phyloP scores from a whole-genome alignment of 2,329 filamentous ascomycete genomes.

The Aspergillus sp. region DNA sequence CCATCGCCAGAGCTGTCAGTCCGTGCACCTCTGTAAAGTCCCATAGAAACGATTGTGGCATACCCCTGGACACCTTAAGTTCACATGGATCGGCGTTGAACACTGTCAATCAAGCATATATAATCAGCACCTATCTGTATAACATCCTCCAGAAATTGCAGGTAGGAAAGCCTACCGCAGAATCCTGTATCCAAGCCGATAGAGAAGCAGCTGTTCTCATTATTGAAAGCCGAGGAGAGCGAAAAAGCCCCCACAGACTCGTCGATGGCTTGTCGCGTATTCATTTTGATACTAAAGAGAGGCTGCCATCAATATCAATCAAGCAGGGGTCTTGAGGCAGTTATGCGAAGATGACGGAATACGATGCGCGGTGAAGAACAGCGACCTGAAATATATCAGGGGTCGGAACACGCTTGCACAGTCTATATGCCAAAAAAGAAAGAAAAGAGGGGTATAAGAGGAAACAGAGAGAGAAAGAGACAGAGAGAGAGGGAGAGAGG shows the following conservation, averaged over 20 bases:
- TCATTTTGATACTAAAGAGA: slow-evolving; percentile 54
- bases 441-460: too few relatives aligned
- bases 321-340: too few relatives aligned
- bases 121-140: slow-evolving; percentile 10
- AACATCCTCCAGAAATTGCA: slow-evolving; percentile 1
- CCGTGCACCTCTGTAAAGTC: neutral
- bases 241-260: slow-evolving; percentile 64
- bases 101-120: slow-evolving; percentile 41
- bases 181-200: slow-evolving; percentile 82
- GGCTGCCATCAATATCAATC: neutral
- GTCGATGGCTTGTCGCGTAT: slow-evolving; percentile 80
- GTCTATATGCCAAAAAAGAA: too few relatives aligned
- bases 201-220: slow-evolving; percentile 74
- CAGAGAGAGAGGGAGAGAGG: too few relatives aligned
- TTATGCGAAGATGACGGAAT: slow-evolving; percentile 3
- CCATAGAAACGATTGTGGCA: slow-evolving; percentile 2
- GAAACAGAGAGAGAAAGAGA: too few relatives aligned
- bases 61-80: slow-evolving; percentile 56
- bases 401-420: too few relatives aligned
- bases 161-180: slow-evolving; percentile 52
- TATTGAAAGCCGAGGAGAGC: slow-evolving; percentile 78
- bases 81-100: slow-evolving; percentile 66
- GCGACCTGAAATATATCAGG: too few relatives aligned
- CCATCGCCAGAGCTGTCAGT: neutral
- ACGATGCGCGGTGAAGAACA: neutral